These are phyloP conservation scores for Pichia exigua DNA, from an alignment of 805 yeast species.

Conservation along the genomic window DNA sequence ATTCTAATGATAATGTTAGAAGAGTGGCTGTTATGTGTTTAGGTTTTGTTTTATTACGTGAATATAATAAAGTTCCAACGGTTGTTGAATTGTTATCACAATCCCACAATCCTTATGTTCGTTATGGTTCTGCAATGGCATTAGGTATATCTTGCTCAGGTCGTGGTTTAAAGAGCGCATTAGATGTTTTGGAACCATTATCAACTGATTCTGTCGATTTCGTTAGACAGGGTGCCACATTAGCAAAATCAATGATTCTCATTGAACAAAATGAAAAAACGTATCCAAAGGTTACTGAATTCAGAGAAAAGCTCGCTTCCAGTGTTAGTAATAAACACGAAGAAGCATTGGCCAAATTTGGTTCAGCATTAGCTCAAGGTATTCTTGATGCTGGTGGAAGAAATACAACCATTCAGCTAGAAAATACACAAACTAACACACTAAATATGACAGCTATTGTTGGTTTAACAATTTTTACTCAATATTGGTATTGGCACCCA, in stretches of 20 bases:
- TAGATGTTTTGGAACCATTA: conserved; percentile 87
- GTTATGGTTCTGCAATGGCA: conserved; percentile 97
- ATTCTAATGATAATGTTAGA: conserved; percentile 92
- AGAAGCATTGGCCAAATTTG: conserved; percentile 95
- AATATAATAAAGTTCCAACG: conserved; percentile 88
- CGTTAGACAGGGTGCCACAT: conserved; percentile 95
- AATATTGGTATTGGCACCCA: conserved; percentile 99
- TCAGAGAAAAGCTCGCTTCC: conserved; percentile 65
- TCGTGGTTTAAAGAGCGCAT: conserved; percentile 77
- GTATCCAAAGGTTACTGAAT: conserved; percentile 69
- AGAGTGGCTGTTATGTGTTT: conserved; percentile 89
- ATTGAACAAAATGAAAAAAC: conserved; percentile 81
- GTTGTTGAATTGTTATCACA: conserved; percentile 88
- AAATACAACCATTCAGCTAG: conserved; percentile 88
- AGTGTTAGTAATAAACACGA: conserved; percentile 85
- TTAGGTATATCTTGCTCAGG: conserved; percentile 97
- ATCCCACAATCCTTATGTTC: conserved; percentile 95
- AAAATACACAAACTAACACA: conserved; percentile 82
- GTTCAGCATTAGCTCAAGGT: conserved; percentile 96
- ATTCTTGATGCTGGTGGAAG: conserved; percentile 98
- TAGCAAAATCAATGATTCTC: conserved; percentile 85
- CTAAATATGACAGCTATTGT: conserved; percentile 86
- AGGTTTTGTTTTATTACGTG: conserved; percentile 86
- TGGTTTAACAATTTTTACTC: conserved; percentile 82
- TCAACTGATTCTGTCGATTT: conserved; percentile 92